phyloP scores from a whole-genome alignment of 164 flowering plant genomes.

The Nymphaea colorata region DNA sequence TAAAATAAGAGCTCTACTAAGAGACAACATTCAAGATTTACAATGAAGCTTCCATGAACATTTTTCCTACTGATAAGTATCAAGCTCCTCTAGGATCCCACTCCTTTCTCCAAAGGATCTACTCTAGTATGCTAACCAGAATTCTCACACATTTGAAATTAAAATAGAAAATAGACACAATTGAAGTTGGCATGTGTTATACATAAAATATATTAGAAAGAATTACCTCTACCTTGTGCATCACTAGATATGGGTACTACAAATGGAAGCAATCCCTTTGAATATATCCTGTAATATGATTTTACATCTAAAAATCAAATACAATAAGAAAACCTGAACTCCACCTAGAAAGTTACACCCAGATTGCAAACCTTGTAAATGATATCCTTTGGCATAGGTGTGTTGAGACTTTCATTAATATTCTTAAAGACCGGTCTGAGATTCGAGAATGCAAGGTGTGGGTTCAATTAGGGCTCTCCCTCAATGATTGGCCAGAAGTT shows the following conservation, averaged over 20 bases:
- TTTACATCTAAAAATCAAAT: slow-evolving; percentile 33
- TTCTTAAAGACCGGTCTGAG: too few species aligned
- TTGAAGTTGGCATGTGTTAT: slow-evolving; percentile 21
- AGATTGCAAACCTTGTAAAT: slow-evolving; percentile 24
- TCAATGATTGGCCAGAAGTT: too few species aligned
- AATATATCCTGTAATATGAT: slow-evolving; percentile 25
- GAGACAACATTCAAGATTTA: not conserved
- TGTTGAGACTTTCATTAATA: too few species aligned
- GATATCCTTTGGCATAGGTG: slow-evolving; percentile 8
- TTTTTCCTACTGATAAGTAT: not conserved
- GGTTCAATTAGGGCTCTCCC: too few species aligned
- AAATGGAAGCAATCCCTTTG: slow-evolving; percentile 12
- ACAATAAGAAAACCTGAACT: slow-evolving; percentile 21
- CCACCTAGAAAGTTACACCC: slow-evolving; percentile 10
- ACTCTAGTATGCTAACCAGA: slow-evolving; percentile 27
- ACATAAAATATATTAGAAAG: slow-evolving; percentile 17
- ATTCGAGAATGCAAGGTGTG: too few species aligned
- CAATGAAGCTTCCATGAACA: not conserved
- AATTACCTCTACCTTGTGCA: slow-evolving; percentile 6
- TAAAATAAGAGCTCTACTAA: too few species aligned
- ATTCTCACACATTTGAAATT: slow-evolving; percentile 15
- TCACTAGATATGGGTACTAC: slow-evolving; percentile 22
- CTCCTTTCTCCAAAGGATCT: slow-evolving; percentile 17
- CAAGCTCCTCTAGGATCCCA: not conserved
- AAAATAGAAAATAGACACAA: slow-evolving; percentile 13